phyloP scores from a whole-genome alignment of 768 basidiomycete species.

The Suillus hirtellus region DNA sequence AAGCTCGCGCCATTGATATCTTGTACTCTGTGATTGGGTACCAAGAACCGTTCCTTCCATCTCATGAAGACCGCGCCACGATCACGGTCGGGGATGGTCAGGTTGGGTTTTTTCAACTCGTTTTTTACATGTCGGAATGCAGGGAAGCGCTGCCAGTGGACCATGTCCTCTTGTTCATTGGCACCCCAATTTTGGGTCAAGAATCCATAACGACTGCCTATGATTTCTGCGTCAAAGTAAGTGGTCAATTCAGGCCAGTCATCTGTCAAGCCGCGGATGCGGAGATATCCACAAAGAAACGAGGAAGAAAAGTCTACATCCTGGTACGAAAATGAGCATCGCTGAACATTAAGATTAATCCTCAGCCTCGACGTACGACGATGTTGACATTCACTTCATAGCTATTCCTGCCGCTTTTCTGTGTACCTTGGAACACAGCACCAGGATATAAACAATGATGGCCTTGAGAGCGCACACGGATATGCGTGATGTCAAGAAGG shows the following conservation, averaged over 20 bases:
- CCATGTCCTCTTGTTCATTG: slow-evolving; percentile 85
- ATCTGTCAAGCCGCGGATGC: slow-evolving; percentile 89
- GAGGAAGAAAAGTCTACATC: slow-evolving; percentile 89
- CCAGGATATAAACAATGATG: slow-evolving; percentile 88
- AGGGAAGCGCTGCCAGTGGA: slow-evolving; percentile 94
- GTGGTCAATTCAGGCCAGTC: slow-evolving; percentile 96
- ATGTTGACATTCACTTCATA: slow-evolving; percentile 95
- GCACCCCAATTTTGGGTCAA: slow-evolving; percentile 91
- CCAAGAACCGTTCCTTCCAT: slow-evolving; percentile 95
- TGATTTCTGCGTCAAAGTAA: slow-evolving; percentile 96
- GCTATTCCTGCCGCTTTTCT: slow-evolving; percentile 90
- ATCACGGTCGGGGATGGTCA: slow-evolving; percentile 77
- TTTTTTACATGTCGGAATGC: slow-evolving; percentile 81
- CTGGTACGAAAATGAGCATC: slow-evolving; percentile 39
- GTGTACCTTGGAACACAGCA: slow-evolving; percentile 85
- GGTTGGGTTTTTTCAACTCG: slow-evolving; percentile 74
- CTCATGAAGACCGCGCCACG: slow-evolving; percentile 90
- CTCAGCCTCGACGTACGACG: slow-evolving; percentile 57
- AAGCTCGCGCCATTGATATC: slow-evolving; percentile 96
- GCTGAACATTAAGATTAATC: slow-evolving; percentile 9
- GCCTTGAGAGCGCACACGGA: slow-evolving; percentile 69
- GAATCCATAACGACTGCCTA: slow-evolving; percentile 89
- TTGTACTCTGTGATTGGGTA: slow-evolving; percentile 91
- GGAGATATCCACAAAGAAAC: slow-evolving; percentile 87
- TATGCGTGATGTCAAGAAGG: slow-evolving; percentile 70